Conservation (phyloP, 495 filamentous ascomycete genomes). For the Alectoria sarmentosa region DNA sequence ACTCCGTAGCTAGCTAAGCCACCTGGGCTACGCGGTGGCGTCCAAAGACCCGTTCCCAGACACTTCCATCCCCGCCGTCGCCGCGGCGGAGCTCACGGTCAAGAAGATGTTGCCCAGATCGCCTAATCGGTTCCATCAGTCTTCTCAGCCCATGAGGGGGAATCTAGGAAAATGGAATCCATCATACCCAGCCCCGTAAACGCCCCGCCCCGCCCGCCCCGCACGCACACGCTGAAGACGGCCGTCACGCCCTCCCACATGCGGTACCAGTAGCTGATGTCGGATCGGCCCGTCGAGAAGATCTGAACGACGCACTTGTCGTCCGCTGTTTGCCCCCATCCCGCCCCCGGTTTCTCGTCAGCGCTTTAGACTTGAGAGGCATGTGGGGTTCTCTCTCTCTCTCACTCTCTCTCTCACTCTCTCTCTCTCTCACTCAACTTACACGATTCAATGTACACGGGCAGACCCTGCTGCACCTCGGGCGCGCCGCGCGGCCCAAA, state of each 20-base stretch:
- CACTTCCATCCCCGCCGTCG: neutral
- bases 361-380: no score
- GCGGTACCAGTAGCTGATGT: neutral
- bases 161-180: neutral
- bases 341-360: neutral
- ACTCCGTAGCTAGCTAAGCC: no score
- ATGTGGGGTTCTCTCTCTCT: neutral
- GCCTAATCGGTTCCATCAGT: neutral
- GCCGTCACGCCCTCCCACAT: slow-evolving; percentile 8
- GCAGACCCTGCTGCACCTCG: slow-evolving; percentile 8
- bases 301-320: neutral
- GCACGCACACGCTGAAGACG: neutral
- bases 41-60: neutral
- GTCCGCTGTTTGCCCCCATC: neutral
- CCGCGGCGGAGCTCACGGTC: neutral
- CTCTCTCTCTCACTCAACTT: no score
- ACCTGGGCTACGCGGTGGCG: neutral
- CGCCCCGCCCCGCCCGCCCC: neutral
- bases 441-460: neutral
- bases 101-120: neutral
- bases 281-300: neutral
- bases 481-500: neutral
- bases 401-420: no score
- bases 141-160: neutral
- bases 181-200: slow-evolving; percentile 1